phyloP scores from a whole-genome alignment of 148 eudicot genomes.

The Chenopodium suecicum region DNA sequence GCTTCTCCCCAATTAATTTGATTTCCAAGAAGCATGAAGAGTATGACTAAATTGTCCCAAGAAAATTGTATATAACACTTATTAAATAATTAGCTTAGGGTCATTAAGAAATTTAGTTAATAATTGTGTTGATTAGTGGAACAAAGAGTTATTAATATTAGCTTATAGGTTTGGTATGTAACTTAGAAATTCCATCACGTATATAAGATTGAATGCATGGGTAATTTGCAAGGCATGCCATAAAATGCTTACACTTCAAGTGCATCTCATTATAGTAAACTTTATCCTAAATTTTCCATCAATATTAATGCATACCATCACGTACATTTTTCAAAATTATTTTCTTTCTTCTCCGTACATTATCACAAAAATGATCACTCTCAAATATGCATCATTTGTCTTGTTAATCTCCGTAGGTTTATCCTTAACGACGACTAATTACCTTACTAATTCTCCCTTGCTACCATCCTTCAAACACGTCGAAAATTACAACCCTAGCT shows the following conservation, averaged over 20 bases:
- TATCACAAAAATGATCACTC: constrained; percentile 29
- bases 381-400: constrained; percentile 31
- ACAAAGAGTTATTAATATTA: background rate
- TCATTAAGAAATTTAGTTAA: background rate
- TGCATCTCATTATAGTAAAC: constrained; percentile 22
- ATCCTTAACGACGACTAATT: constrained; percentile 40
- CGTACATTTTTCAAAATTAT: background rate
- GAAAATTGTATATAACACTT: background rate
- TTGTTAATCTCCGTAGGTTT: constrained; percentile 44
- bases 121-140: background rate
- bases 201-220: constrained; percentile 25
- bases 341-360: background rate
- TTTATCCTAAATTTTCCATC: background rate
- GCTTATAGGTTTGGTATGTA: constrained; percentile 9
- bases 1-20: background rate
- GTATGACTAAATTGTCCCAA: background rate
- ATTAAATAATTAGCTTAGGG: background rate
- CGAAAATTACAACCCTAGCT: background rate
- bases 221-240: constrained; percentile 81
- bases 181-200: constrained; percentile 28
- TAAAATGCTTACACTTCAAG: constrained; percentile 69
- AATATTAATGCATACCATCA: background rate
- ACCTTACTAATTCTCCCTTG: constrained; percentile 24
- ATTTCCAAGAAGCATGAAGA: background rate
- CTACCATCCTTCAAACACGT: constrained; percentile 20